phyloP scores from a whole-genome alignment of 768 basidiomycete genomes.

The Xerocomus spinulosus region DNA sequence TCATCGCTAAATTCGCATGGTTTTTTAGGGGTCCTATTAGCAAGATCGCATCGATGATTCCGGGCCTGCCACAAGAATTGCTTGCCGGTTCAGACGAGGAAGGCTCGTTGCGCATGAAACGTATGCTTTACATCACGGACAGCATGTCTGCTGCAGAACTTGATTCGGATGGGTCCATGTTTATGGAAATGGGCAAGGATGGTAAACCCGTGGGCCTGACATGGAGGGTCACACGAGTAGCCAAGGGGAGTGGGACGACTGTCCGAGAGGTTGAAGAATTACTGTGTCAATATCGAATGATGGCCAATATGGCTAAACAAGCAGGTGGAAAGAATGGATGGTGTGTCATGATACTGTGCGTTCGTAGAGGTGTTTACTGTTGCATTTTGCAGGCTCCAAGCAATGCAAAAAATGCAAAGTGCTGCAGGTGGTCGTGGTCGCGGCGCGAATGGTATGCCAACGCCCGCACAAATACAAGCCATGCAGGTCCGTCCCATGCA shows the following conservation, averaged over 20 bases:
- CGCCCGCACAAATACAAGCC: constrained; percentile 88
- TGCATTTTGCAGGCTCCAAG: constrained; percentile 54
- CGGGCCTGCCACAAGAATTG: constrained; percentile 88
- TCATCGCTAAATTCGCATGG: constrained; percentile 2
- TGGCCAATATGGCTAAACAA: constrained; percentile 98
- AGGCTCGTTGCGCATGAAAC: constrained; percentile 83
- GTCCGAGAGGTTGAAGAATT: constrained; percentile 98
- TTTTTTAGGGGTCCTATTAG: constrained; percentile 90
- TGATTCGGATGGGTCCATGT: constrained; percentile 89
- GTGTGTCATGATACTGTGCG: constrained; percentile 36
- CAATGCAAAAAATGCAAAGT: constrained; percentile 91
- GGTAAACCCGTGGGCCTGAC: constrained; percentile 84
- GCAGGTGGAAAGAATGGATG: constrained; percentile 97
- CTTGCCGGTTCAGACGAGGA: constrained; percentile 94
- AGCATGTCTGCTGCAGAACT: constrained; percentile 93
- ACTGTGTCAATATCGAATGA: constrained; percentile 95
- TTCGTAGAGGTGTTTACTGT: constrained; percentile 5
- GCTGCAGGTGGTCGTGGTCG: constrained; percentile 83
- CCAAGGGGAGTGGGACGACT: constrained; percentile 88
- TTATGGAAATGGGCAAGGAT: constrained; percentile 81
- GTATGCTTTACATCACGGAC: constrained; percentile 98
- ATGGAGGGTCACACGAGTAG: constrained; percentile 86
- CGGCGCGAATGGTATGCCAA: constrained; percentile 84
- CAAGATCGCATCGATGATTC: constrained; percentile 99
- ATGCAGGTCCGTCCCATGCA: constrained; percentile 65